Evolutionary conservation across 768 basidiomycete species (phyloP).

Genomic region (Inosperma sp.): DNA sequence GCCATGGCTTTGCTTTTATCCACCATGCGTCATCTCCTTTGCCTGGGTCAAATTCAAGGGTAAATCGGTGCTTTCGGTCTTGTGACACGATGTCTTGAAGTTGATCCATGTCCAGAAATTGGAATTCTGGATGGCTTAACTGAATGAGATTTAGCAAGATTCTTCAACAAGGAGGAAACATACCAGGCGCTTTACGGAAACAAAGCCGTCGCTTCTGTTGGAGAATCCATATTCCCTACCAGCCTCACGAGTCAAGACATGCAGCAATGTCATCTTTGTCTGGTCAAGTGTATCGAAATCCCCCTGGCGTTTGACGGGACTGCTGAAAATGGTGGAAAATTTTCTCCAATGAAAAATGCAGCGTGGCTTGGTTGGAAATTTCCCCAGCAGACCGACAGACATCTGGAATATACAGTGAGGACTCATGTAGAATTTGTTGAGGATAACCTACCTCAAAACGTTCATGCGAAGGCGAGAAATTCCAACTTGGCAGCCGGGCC

Average conservation of each 20-base stretch:
- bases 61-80: constrained; percentile 15
- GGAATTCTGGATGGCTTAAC: constrained; percentile 22
- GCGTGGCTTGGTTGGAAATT: neutral
- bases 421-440: too few species aligned
- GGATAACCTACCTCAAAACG: too few species aligned
- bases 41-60: constrained; percentile 14
- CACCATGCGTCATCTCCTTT: constrained; percentile 17
- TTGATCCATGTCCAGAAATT: constrained; percentile 11
- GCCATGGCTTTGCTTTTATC: constrained; percentile 19
- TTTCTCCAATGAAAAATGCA: neutral
- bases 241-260: constrained; percentile 10
- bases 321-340: too few species aligned
- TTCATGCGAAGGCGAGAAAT: too few species aligned
- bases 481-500: too few species aligned
- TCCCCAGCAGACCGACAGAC: neutral
- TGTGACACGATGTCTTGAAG: constrained; percentile 16
- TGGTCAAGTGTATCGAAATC: neutral
- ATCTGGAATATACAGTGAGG: neutral
- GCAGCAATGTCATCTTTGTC: constrained; percentile 7
- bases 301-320: neutral
- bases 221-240: constrained; percentile 16
- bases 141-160: neutral
- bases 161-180: neutral
- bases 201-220: constrained; percentile 16
- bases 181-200: constrained; percentile 8